Evolutionary conservation across 2,329 filamentous ascomycete species (phyloP).

Genomic region (Arthrinium puccinioides): DNA sequence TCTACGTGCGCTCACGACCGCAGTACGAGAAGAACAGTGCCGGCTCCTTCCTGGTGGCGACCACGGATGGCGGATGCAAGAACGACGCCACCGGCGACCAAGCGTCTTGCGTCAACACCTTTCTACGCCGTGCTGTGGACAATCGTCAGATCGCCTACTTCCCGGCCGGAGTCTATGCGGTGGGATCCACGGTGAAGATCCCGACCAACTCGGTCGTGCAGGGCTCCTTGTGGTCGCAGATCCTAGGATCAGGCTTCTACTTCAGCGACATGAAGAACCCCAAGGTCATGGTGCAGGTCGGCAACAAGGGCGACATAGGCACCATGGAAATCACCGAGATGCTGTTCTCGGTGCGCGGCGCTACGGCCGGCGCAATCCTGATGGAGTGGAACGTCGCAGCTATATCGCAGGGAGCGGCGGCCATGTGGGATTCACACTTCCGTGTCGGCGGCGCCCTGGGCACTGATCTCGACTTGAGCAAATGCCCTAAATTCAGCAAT

Average conservation of each 20-base stretch:
- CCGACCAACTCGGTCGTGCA: conserved; percentile 57
- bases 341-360: conserved; percentile 58
- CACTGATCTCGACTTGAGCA: conserved; percentile 54
- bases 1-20: conserved; percentile 20
- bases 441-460: conserved; percentile 67
- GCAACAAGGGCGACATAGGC: conserved; percentile 51
- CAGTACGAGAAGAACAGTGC: conserved; percentile 23
- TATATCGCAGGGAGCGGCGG: conserved; percentile 33
- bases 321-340: conserved; percentile 63
- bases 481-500: conserved; percentile 43
- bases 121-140: conserved; percentile 6
- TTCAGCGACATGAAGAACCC: conserved; percentile 57
- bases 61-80: conserved; percentile 10
- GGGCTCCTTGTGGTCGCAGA: conserved; percentile 61
- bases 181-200: conserved; percentile 29
- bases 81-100: conserved; percentile 27
- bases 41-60: conserved; percentile 5
- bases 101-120: conserved; percentile 12
- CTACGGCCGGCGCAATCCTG: conserved; percentile 62
- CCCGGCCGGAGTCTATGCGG: conserved; percentile 18
- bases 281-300: conserved; percentile 59
- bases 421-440: conserved; percentile 67
- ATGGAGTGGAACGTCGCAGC: conserved; percentile 65
- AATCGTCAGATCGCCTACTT: conserved; percentile 12
- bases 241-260: conserved; percentile 50